Conservation (phyloP, 176 grass and related monocot species). For the Zizania latifolia region DNA sequence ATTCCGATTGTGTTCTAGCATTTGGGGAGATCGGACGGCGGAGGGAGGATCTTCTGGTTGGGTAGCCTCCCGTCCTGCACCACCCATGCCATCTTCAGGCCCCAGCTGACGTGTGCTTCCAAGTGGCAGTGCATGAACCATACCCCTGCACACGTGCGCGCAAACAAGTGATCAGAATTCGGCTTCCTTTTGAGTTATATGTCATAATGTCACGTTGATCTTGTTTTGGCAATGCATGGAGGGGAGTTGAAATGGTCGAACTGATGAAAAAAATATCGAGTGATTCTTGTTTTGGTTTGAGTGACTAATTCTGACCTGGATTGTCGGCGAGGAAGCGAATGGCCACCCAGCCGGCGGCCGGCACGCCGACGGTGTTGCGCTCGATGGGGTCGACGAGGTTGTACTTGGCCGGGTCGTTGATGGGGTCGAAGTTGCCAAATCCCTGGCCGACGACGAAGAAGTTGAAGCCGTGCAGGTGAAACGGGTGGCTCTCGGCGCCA, state of each 20-base stretch:
- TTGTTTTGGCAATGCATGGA: not conserved
- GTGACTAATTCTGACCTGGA: slow-evolving; percentile 31
- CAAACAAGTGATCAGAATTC: not conserved
- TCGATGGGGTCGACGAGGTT: slow-evolving; percentile 79
- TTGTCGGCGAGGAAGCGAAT: slow-evolving; percentile 67
- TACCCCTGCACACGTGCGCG: slow-evolving; percentile 39
- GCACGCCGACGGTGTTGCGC: slow-evolving; percentile 62
- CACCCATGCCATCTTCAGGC: slow-evolving; percentile 78
- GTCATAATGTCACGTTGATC: not conserved
- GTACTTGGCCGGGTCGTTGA: slow-evolving; percentile 37
- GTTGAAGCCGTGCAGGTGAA: slow-evolving; percentile 74
- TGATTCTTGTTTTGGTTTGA: too few species aligned
- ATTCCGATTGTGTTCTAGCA: slow-evolving; percentile 34
- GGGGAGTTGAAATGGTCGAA: not conserved
- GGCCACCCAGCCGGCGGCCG: slow-evolving; percentile 52
- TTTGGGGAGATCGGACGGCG: slow-evolving; percentile 66
- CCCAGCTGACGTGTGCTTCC: slow-evolving; percentile 84
- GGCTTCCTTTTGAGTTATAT: not conserved
- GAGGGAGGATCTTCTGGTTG: slow-evolving; percentile 63
- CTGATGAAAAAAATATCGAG: not conserved
- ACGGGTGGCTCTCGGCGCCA: slow-evolving; percentile 58
- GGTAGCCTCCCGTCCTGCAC: slow-evolving; percentile 60
- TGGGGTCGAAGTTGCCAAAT: slow-evolving; percentile 61
- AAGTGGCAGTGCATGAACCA: slow-evolving; percentile 96
- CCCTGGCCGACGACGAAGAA: slow-evolving; percentile 61